A percentile compares a stretch with the other conserved stretches of the same genome.
Conservation (phyloP, 2,329 filamentous ascomycete species). For the Fusarium lyarnte region DNA sequence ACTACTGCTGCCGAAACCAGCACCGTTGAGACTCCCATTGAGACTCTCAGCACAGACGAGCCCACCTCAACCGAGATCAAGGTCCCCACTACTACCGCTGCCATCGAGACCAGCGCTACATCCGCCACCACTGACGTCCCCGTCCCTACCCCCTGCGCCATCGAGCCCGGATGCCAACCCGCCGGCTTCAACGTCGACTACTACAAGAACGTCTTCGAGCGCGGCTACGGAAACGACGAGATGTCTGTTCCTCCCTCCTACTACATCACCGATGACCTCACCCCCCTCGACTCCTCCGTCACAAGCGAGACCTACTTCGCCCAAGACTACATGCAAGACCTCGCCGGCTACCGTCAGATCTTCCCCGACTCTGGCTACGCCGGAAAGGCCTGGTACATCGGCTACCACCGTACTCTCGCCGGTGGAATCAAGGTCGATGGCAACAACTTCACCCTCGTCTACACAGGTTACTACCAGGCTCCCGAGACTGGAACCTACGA, state of each 20-base stretch:
- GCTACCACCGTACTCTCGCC: not conserved
- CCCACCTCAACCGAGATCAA: not conserved
- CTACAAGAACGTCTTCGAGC: constrained; percentile 32
- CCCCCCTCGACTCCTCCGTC: not conserved
- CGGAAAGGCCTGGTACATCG: not conserved
- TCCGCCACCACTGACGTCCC: not conserved
- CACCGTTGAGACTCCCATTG: not conserved
- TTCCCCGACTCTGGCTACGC: not conserved
- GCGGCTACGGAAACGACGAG: constrained; percentile 30
- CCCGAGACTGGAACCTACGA: constrained; percentile 25
- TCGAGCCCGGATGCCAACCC: not conserved
- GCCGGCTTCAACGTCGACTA: constrained; percentile 32
- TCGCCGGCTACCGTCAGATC: not conserved
- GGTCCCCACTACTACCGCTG: not conserved
- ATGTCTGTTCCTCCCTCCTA: constrained; percentile 33
- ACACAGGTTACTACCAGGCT: constrained; percentile 30
- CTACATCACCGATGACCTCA: constrained; percentile 34
- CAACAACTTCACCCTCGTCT: constrained; percentile 41
- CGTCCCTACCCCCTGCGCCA: not conserved
- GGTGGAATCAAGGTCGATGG: constrained; percentile 33
- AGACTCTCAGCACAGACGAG: not conserved
- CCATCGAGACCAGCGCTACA: not conserved
- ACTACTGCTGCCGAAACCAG: not conserved
- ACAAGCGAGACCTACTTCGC: not conserved
- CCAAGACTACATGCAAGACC: not conserved